Evolutionary conservation across 805 yeast species (phyloP).

Genomic region (Middelhovenomyces tepae): DNA sequence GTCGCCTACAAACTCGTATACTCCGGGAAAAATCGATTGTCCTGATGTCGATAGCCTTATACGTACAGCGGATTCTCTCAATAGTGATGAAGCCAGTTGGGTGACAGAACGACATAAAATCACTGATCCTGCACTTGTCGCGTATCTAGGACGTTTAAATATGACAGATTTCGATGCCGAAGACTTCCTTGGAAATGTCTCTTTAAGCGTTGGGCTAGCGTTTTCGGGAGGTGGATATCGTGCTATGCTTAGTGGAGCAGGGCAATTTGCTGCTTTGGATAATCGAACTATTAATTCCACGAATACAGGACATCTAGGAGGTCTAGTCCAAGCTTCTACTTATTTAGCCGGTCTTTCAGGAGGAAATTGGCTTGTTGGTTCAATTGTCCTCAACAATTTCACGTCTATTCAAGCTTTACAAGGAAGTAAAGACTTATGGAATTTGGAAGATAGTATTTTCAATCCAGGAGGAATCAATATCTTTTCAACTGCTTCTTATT

Average conservation of each 20-base stretch:
- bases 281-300: conserved; percentile 51
- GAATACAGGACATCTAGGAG: conserved; percentile 51
- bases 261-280: conserved; percentile 71
- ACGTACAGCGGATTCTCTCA: conserved; percentile 24
- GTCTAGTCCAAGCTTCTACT: conserved; percentile 59
- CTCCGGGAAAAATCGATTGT: conserved; percentile 39
- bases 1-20: conserved; percentile 35
- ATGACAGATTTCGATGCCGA: conserved; percentile 34
- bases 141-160: conserved; percentile 29
- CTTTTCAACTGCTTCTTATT: conserved; percentile 42
- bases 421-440: conserved; percentile 49
- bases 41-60: conserved; percentile 29
- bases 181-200: conserved; percentile 24
- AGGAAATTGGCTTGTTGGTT: conserved; percentile 73
- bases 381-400: conserved; percentile 63
- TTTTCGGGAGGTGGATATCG: conserved; percentile 83
- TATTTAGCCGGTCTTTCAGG: conserved; percentile 77
- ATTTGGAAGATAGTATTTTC: conserved; percentile 51
- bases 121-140: conserved; percentile 27
- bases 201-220: conserved; percentile 29
- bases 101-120: conserved; percentile 3
- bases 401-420: conserved; percentile 56
- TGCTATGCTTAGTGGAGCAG: conserved; percentile 82
- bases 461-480: conserved; percentile 56
- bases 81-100: conserved; percentile 24